Conservation (phyloP, 1,284 basidiomycete genomes). For the Takashimella tepidaria region DNA sequence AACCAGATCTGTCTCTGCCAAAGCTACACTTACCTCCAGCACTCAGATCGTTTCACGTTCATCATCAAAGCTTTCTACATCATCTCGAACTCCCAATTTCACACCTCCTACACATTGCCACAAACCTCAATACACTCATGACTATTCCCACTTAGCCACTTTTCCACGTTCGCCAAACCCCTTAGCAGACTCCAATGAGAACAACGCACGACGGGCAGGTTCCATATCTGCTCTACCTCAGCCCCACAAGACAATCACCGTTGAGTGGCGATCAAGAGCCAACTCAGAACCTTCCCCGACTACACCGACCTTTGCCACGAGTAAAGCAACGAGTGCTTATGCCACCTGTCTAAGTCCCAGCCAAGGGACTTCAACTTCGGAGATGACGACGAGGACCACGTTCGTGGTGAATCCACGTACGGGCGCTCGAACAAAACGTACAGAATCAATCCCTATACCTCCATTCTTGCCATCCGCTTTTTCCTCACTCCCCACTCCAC, state of each 20-base stretch:
- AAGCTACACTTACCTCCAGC: neutral
- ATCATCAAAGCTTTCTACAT: neutral
- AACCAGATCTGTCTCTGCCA: neutral
- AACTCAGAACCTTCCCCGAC: neutral
- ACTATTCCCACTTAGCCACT: neutral
- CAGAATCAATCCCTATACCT: neutral
- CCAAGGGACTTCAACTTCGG: neutral
- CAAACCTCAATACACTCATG: neutral
- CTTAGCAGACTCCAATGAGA: neutral
- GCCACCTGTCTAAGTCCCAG: too few relatives aligned
- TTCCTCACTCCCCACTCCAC: neutral
- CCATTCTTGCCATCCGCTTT: neutral
- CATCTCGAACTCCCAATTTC: neutral
- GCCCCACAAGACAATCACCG: neutral
- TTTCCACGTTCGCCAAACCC: neutral
- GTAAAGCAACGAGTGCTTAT: neutral
- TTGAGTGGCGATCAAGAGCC: neutral
- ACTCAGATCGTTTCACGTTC: neutral
- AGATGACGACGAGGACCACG: neutral
- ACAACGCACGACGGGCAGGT: neutral
- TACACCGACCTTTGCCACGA: neutral
- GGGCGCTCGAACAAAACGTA: neutral
- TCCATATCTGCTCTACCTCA: neutral
- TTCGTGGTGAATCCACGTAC: neutral
- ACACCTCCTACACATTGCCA: neutral